Percentiles rank a stretch among this genome's conserved stretches.
phyloP scores from a whole-genome alignment of 2,329 filamentous ascomycete genomes.

The Colletotrichum lindemuthianum region DNA sequence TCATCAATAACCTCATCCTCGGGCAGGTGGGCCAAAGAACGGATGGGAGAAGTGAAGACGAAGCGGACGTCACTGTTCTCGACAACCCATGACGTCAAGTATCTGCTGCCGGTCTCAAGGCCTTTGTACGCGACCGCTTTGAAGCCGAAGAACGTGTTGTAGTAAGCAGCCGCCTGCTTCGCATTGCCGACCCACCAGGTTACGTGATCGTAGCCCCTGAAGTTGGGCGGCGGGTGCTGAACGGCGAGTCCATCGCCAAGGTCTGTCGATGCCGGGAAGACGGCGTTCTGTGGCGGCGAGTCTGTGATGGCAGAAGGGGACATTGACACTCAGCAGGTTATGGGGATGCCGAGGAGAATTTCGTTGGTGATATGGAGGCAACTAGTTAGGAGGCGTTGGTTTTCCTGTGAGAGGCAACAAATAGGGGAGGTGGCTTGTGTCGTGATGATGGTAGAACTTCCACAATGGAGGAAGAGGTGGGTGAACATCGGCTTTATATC shows the following conservation, averaged over 20 bases:
- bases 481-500: no score
- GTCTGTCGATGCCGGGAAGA: constrained; percentile 50
- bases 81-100: constrained; percentile 85
- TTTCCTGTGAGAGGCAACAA: neutral
- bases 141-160: constrained; percentile 89
- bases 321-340: constrained; percentile 53
- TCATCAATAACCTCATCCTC: constrained; percentile 69
- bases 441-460: neutral
- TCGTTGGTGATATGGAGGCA: neutral
- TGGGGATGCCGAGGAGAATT: constrained; percentile 8
- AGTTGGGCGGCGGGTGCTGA: constrained; percentile 62
- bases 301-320: constrained; percentile 67
- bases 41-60: constrained; percentile 84
- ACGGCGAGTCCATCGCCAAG: constrained; percentile 62
- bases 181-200: constrained; percentile 98
- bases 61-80: constrained; percentile 81
- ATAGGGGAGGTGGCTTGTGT: neutral
- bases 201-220: constrained; percentile 90
- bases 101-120: constrained; percentile 86
- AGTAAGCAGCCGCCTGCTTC: constrained; percentile 92
- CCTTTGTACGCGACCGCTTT: constrained; percentile 83
- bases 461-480: neutral
- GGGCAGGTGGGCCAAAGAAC: constrained; percentile 65
- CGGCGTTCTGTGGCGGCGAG: constrained; percentile 57
- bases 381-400: neutral